A percentile compares a stretch with the other conserved stretches of the same genome.
phyloP scores from a whole-genome alignment of 495 filamentous ascomycete genomes.

The Annulohypoxylon stygium region DNA sequence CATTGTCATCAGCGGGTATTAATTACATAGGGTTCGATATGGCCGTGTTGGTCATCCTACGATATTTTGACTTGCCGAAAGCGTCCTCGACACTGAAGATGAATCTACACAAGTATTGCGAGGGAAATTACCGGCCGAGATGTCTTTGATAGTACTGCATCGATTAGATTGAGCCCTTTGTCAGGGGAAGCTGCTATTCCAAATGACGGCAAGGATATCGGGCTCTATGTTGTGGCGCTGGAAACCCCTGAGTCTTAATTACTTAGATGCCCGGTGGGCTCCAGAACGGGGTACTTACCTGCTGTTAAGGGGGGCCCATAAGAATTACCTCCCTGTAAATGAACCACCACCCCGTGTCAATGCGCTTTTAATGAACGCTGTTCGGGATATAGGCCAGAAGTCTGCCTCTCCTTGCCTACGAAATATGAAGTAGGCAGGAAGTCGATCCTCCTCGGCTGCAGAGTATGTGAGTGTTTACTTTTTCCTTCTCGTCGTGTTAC shows the following conservation, averaged over 20 bases:
- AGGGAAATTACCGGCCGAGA: conserved; percentile 16
- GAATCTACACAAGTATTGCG: not conserved
- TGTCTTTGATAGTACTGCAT: conserved; percentile 1
- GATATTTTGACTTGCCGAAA: conserved; percentile 24
- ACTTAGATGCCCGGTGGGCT: not conserved
- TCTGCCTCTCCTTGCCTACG: conserved; percentile 7
- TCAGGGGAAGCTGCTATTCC: not conserved
- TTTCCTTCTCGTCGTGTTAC: conserved; percentile 4
- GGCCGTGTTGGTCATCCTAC: conserved; percentile 22
- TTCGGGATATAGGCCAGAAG: conserved; percentile 2
- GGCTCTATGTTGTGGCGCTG: conserved; percentile 20
- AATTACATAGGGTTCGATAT: not conserved
- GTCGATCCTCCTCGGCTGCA: conserved; percentile 18
- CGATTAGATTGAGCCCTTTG: conserved; percentile 24
- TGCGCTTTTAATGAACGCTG: conserved; percentile 21
- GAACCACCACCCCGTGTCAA: conserved; percentile 14
- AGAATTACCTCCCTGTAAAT: conserved; percentile 16
- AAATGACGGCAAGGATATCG: conserved; percentile 24
- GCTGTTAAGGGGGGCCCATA: conserved; percentile 18
- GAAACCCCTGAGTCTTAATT: conserved; percentile 23
- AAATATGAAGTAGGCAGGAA: conserved; percentile 7
- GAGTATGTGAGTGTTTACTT: conserved; percentile 8
- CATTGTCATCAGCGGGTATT: conserved; percentile 1
- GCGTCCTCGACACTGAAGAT: conserved; percentile 3
- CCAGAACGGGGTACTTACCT: conserved; percentile 15